phyloP scores from a whole-genome alignment of 108 stramenopile genomes.

The Mediolabrus comicus region DNA sequence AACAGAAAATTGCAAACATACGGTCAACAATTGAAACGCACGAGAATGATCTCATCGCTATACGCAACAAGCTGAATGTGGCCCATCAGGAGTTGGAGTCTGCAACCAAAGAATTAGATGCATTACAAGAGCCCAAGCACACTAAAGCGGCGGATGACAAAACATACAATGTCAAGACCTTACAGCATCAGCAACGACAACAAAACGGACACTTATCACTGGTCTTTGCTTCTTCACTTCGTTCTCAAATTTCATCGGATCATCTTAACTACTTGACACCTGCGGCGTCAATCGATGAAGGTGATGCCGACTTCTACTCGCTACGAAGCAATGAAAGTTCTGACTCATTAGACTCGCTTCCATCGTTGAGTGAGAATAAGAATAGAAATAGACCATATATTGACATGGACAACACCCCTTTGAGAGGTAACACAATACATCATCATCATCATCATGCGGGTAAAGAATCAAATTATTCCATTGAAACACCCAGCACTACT shows the following conservation, averaged over 20 bases:
- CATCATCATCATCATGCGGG: neutral
- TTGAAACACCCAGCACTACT: slow-evolving; percentile 27
- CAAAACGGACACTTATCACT: neutral
- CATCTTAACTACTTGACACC: slow-evolving; percentile 23
- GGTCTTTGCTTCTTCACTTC: slow-evolving; percentile 9
- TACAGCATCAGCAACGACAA: neutral
- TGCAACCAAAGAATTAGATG: slow-evolving; percentile 28
- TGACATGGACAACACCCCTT: slow-evolving; percentile 20
- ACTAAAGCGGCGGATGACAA: slow-evolving; percentile 21
- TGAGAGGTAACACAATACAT: slow-evolving; percentile 12
- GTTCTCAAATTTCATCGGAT: slow-evolving; percentile 24
- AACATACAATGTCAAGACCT: neutral
- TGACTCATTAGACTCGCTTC: slow-evolving; percentile 24
- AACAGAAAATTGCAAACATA: slow-evolving; percentile 30
- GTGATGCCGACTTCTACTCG: slow-evolving; percentile 30
- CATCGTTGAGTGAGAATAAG: slow-evolving; percentile 3
- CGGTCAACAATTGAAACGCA: slow-evolving; percentile 26
- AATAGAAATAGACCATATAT: neutral
- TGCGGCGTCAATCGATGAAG: slow-evolving; percentile 12
- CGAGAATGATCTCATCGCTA: slow-evolving; percentile 23
- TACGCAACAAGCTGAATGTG: slow-evolving; percentile 23
- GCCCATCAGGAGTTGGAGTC: slow-evolving; percentile 36
- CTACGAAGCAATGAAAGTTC: slow-evolving; percentile 13
- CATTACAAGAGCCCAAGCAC: slow-evolving; percentile 7
- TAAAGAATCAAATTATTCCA: slow-evolving; percentile 8